Evolutionary conservation across 2,329 filamentous ascomycete genomes (phyloP).

Genomic region (Xylariaceae sp.): DNA sequence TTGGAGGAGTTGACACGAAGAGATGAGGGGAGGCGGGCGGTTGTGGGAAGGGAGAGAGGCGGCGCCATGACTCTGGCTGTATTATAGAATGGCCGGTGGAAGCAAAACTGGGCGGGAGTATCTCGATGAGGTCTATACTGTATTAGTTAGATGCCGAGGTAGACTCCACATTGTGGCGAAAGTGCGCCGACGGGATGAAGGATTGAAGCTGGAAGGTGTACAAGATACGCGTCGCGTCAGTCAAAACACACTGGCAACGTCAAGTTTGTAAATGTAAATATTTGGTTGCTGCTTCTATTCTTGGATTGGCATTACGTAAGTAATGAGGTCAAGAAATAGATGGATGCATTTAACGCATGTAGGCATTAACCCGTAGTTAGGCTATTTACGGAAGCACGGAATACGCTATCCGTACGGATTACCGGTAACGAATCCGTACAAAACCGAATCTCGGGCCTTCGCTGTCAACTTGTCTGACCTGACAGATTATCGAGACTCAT

Average conservation of each 20-base stretch:
- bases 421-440: background rate
- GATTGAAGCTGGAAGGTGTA: background rate
- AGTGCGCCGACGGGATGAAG: background rate
- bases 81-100: background rate
- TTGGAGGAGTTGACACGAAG: constrained; percentile 63
- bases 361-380: background rate
- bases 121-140: background rate
- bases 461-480: too few species aligned
- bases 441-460: too few species aligned
- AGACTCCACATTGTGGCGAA: background rate
- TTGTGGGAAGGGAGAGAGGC: constrained; percentile 62
- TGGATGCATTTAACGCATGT: background rate
- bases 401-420: background rate
- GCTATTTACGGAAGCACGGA: background rate
- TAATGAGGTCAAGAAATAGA: too few species aligned
- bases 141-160: background rate
- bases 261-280: too few species aligned
- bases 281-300: too few species aligned
- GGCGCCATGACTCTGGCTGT: constrained; percentile 38
- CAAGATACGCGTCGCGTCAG: background rate
- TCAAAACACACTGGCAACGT: too few species aligned
- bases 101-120: background rate
- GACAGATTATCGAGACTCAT: too few species aligned
- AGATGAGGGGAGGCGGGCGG: constrained; percentile 64
- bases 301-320: too few species aligned